Evolutionary conservation across 352 stramenopile species (phyloP).

Genomic region (Plasmopara viticola): DNA sequence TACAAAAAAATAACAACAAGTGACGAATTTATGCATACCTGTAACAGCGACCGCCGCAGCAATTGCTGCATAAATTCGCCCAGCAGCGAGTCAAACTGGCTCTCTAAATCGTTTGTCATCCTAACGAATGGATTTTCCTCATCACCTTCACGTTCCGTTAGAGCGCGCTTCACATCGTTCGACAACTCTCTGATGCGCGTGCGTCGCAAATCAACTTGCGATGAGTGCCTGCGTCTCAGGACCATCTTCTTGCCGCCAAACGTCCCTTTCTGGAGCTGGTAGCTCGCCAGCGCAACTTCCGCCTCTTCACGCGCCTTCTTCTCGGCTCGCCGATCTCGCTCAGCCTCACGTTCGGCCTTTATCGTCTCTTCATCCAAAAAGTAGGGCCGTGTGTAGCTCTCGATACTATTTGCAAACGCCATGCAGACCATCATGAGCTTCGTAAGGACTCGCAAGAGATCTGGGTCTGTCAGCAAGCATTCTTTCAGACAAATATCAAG

Average conservation of each 20-base stretch:
- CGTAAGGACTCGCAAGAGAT: conserved; percentile 90
- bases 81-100: conserved; percentile 84
- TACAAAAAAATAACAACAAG: background rate
- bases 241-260: conserved; percentile 51
- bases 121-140: conserved; percentile 69
- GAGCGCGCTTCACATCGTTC: conserved; percentile 63
- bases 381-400: conserved; percentile 81
- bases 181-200: conserved; percentile 77
- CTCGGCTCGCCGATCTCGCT: conserved; percentile 72
- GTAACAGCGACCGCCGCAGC: conserved; percentile 64
- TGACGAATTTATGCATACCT: conserved; percentile 35
- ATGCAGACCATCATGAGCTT: conserved; percentile 97
- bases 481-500: conserved; percentile 95
- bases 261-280: conserved; percentile 41
- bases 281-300: conserved; percentile 60
- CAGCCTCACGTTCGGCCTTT: conserved; percentile 68
- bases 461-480: conserved; percentile 94
- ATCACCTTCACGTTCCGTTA: conserved; percentile 62
- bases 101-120: conserved; percentile 75
- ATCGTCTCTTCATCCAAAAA: conserved; percentile 81
- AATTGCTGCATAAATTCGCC: conserved; percentile 87
- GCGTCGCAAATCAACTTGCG: conserved; percentile 68
- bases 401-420: conserved; percentile 92
- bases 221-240: conserved; percentile 62
- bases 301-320: conserved; percentile 74